Base-by-base conservation (phyloP, 306 rosid genomes). In the Fragaria vesca region DNA sequence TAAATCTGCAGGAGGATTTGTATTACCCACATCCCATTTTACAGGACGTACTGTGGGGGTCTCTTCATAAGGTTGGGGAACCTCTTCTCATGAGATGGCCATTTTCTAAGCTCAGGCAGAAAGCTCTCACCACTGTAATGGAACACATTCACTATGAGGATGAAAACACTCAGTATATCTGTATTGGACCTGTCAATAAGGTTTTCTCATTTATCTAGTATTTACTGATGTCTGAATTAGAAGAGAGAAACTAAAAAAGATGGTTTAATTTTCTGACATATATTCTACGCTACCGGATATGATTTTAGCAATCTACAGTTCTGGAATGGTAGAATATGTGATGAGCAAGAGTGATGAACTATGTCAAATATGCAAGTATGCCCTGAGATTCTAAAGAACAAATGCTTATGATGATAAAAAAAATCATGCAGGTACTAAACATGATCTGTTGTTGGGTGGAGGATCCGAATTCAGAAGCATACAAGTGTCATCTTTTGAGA, bases 401-500 rank as follows among this genome's bases (percentile, higher is more conserved):
- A 57, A 57, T 1, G 13, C 63, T 30, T 18, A 51, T 17, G 15
- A 51, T 62, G 36, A 10, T 11, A 5, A 30, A 21, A 71, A 70
- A 38, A 6, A 1, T 10, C 34, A 58, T 58, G 15, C 75, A 91
- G 93, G 91, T 87, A 45, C 73, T 93, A 55, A 93, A 93, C 90
- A 90, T 93, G 97, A 78, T 93, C 66, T 89, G 94, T 75, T 88
- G 97, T 79, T 93, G 96, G 96, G 83, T 71, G 71, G 97, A 93
- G 83, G 86, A 90, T 30, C 88, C 93, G 28, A 81, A 81, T 77
- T 90, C 96, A 46, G 69, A 93, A 16, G 89, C 93, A n/a, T 93
- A 24, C 74, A 83, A 73, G 80, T 34, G n/a, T 77, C 97, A 93
- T 82, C 83, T 93, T 80, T 76, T 90, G 63, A 89, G 93, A 88